A percentile compares a stretch with the other conserved stretches of the same genome.
Conservation (phyloP, 495 filamentous ascomycete species). For the Cudoniella acicularis region DNA sequence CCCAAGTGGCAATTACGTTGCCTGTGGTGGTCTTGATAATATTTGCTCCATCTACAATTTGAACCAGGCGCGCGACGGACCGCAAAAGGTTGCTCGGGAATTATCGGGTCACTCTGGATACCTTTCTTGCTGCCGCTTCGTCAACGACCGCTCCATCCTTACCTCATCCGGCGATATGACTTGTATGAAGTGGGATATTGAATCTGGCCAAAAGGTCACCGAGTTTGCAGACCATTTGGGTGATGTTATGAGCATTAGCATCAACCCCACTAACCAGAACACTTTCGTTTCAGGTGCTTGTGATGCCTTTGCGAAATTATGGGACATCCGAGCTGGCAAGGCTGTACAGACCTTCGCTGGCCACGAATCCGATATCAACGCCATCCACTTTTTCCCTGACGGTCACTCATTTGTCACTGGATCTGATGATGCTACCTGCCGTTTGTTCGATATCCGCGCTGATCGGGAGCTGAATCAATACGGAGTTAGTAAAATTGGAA, state of each 20-base stretch:
- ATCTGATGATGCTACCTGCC: slow-evolving; percentile 96
- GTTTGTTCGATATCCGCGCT: slow-evolving; percentile 95
- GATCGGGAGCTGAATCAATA: slow-evolving; percentile 96
- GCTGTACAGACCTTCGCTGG: slow-evolving; percentile 98
- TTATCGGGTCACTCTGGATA: slow-evolving; percentile 97
- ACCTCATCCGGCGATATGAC: slow-evolving; percentile 99
- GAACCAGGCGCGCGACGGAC: slow-evolving; percentile 86
- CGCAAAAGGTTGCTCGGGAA: slow-evolving; percentile 93
- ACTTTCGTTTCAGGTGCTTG: slow-evolving; percentile 98
- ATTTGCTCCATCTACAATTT: slow-evolving; percentile 99
- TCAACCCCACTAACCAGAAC: slow-evolving; percentile 98
- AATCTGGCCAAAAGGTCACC: slow-evolving; percentile 93
- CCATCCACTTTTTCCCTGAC: slow-evolving; percentile 98
- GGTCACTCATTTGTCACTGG: slow-evolving; percentile 98
- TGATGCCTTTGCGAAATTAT: slow-evolving; percentile 96
- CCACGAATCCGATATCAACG: slow-evolving; percentile 98
- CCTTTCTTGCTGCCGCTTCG: slow-evolving; percentile 97
- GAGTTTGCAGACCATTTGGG: slow-evolving; percentile 98
- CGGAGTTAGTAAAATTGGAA: slow-evolving; percentile 59
- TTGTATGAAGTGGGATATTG: slow-evolving; percentile 99
- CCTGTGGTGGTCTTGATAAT: slow-evolving; percentile 97
- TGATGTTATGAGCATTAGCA: slow-evolving; percentile 99
- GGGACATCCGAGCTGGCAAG: slow-evolving; percentile 98
- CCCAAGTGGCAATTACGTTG: slow-evolving; percentile 96
- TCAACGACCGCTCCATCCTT: slow-evolving; percentile 96